Evolutionary conservation across 2,329 filamentous ascomycete genomes (phyloP).

Genomic region (Paramyrothecium sp.): DNA sequence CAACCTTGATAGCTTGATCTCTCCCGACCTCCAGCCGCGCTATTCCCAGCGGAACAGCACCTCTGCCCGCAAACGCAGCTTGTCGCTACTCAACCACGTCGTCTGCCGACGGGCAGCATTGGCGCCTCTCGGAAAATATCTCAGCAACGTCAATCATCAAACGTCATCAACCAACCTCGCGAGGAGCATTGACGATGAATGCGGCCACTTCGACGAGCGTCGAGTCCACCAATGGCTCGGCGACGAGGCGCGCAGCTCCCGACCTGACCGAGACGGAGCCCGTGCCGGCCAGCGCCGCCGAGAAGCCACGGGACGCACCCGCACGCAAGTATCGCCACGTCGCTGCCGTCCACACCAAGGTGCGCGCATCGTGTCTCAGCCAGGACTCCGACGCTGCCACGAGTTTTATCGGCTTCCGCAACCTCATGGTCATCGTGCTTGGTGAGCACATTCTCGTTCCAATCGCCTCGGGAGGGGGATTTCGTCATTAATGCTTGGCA

Average conservation of each 20-base stretch:
- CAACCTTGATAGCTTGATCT: too few relatives aligned
- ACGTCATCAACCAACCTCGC: too few relatives aligned
- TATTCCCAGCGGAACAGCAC: neutral
- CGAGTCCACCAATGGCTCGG: conserved; percentile 25
- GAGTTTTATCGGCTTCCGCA: conserved; percentile 91
- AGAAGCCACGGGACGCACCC: conserved; percentile 16
- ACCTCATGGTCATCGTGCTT: conserved; percentile 91
- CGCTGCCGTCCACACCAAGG: conserved; percentile 75
- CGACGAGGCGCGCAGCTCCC: conserved; percentile 21
- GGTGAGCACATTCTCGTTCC: conserved; percentile 50
- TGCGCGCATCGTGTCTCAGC: conserved; percentile 77
- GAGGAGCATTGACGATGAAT: too few relatives aligned
- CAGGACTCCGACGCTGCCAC: conserved; percentile 73
- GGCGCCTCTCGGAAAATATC: too few relatives aligned
- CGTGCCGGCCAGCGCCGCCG: conserved; percentile 16
- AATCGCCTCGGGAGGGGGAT: neutral
- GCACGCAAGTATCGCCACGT: conserved; percentile 83
- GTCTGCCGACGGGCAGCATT: too few relatives aligned
- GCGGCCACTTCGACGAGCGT: conserved; percentile 37
- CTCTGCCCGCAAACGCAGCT: neutral
- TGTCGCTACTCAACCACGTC: too few relatives aligned
- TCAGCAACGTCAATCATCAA: too few relatives aligned
- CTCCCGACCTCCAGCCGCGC: neutral
- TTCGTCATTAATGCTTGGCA: conserved; percentile 26
- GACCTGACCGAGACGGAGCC: conserved; percentile 24